A percentile compares a stretch with the other conserved stretches of the same genome.
phyloP scores from a whole-genome alignment of 2,329 filamentous ascomycete species.

The Fulvia fulva region DNA sequence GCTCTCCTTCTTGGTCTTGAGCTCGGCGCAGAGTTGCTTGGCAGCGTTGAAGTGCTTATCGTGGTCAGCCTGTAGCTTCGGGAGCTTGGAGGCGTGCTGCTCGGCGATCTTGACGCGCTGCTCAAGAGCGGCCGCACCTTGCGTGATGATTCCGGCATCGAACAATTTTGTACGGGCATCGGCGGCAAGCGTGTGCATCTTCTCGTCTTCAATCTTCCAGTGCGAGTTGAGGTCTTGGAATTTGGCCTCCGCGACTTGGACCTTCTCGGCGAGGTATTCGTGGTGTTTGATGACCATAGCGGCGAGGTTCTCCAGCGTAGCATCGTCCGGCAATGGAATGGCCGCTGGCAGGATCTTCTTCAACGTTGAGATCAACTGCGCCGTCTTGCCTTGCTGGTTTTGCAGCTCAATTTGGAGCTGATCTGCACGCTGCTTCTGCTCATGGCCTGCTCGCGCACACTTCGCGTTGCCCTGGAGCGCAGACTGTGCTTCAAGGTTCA shows the following conservation, averaged over 20 bases:
- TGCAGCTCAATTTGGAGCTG: neutral
- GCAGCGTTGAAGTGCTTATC: neutral
- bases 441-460: neutral
- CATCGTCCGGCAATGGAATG: neutral
- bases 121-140: neutral
- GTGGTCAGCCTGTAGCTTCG: neutral
- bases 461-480: neutral
- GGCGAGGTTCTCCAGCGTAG: neutral
- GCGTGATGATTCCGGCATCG: neutral
- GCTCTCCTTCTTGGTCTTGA: neutral
- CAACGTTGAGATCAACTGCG: neutral
- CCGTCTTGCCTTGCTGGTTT: too few relatives aligned
- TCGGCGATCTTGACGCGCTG: neutral
- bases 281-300: neutral
- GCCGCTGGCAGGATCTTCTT: neutral
- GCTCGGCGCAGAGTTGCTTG: neutral
- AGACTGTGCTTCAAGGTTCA: neutral
- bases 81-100: neutral
- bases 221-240: neutral
- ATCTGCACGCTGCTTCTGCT: neutral
- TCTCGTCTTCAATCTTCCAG: neutral
- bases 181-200: neutral
- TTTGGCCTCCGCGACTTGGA: neutral
- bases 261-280: neutral
- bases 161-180: neutral